Conservation (phyloP, 768 basidiomycete species). For the Russula virescens region DNA sequence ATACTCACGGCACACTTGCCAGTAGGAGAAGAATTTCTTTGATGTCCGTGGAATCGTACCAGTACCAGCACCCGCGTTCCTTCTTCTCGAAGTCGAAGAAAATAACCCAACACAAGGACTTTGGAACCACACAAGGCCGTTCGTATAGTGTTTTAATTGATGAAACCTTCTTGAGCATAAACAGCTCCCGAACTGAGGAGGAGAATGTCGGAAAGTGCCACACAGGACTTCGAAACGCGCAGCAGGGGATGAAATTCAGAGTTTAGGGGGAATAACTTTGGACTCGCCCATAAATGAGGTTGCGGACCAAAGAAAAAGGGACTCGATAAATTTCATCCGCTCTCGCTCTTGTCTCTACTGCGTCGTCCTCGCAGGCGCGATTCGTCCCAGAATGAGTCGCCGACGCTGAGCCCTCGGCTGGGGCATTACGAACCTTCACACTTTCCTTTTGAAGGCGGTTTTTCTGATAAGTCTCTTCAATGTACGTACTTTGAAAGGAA, state of each 20-base stretch:
- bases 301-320: background rate
- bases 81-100: background rate
- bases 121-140: background rate
- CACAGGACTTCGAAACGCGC: background rate
- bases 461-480: conserved; percentile 2
- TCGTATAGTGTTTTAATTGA: background rate
- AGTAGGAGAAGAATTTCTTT: background rate
- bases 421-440: conserved; percentile 8
- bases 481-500: conserved; percentile 6
- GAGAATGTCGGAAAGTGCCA: background rate
- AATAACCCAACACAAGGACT: background rate
- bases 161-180: background rate
- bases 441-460: conserved; percentile 10
- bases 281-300: background rate
- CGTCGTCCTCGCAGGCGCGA: background rate
- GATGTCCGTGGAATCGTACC: background rate
- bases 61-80: background rate
- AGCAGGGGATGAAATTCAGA: background rate
- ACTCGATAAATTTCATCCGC: background rate
- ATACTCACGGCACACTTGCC: background rate
- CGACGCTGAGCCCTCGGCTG: conserved; percentile 15
- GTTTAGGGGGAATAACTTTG: background rate
- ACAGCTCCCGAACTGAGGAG: background rate
- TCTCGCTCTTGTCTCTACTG: background rate
- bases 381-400: background rate